Evolutionary conservation across 176 grass and related monocot genomes (phyloP).

Genomic region (Musa troglodytarum): DNA sequence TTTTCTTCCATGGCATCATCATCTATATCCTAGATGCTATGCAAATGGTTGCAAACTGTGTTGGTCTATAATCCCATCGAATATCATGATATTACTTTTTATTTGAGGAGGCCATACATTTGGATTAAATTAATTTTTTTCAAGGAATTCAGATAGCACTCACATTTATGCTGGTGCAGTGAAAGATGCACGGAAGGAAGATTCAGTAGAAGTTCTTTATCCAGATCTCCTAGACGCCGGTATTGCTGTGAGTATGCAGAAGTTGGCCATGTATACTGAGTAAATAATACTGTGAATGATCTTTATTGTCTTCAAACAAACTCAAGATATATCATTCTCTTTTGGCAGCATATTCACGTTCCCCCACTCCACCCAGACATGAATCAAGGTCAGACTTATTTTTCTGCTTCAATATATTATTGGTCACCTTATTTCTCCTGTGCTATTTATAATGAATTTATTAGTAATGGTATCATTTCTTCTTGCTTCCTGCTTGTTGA

Average conservation of each 20-base stretch:
- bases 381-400: slow-evolving; percentile 40
- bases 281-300: background rate
- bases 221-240: slow-evolving; percentile 40
- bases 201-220: slow-evolving; percentile 26
- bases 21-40: background rate
- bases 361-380: slow-evolving; percentile 29
- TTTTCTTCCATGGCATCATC: background rate
- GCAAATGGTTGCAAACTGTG: background rate
- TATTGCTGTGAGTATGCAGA: slow-evolving; percentile 32
- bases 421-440: background rate
- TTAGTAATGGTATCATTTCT: background rate
- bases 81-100: slow-evolving; percentile 1
- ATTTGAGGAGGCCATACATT: slow-evolving; percentile 15
- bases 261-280: background rate
- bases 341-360: slow-evolving; percentile 51
- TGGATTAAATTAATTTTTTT: background rate
- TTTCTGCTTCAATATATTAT: background rate
- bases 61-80: background rate
- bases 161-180: slow-evolving; percentile 19
- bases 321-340: slow-evolving; percentile 10
- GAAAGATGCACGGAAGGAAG: slow-evolving; percentile 32
- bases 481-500: background rate
- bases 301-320: background rate
- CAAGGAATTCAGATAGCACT: background rate
- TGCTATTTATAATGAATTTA: background rate